Conservation (phyloP, 2,329 filamentous ascomycete genomes). For the Teratosphaeria nubilosa region DNA sequence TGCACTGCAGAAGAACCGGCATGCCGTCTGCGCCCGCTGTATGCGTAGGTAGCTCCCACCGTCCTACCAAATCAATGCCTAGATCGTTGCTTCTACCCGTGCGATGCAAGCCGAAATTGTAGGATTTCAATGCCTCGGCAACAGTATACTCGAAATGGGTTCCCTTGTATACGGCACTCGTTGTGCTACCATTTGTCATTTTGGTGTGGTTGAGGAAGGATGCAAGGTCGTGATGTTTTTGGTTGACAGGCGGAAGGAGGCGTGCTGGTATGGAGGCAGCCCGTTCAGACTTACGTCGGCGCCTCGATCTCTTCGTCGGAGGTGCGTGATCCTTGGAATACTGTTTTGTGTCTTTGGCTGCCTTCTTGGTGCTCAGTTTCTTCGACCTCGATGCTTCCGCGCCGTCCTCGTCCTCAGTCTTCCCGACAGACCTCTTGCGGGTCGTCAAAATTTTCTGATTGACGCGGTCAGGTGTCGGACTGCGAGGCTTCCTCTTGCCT, state of each 20-base stretch:
- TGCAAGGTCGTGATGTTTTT: slow-evolving; percentile 51
- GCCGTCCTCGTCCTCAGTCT: not conserved
- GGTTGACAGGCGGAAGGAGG: slow-evolving; percentile 13
- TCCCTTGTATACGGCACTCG: slow-evolving; percentile 55
- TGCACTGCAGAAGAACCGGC: slow-evolving; percentile 56
- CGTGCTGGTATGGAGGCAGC: slow-evolving; percentile 10
- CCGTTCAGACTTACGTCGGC: not conserved
- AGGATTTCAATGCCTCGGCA: slow-evolving; percentile 43
- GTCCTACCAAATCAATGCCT: slow-evolving; percentile 65
- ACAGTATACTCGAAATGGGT: slow-evolving; percentile 70
- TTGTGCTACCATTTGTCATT: slow-evolving; percentile 44
- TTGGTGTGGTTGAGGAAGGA: slow-evolving; percentile 57
- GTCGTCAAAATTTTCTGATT: not conserved
- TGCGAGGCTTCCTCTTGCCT: not conserved
- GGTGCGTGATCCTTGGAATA: not conserved
- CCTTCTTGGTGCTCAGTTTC: not conserved
- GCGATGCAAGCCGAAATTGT: slow-evolving; percentile 56
- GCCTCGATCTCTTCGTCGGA: not conserved
- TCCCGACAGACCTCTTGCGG: not conserved
- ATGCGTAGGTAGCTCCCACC: slow-evolving; percentile 49
- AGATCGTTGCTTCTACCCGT: slow-evolving; percentile 57
- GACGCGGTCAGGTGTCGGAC: not conserved
- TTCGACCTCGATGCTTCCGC: not conserved
- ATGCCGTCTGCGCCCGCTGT: slow-evolving; percentile 18
- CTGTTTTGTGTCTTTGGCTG: not conserved